phyloP scores from a whole-genome alignment of 805 yeast genomes.

The Yarrowia bubula region DNA sequence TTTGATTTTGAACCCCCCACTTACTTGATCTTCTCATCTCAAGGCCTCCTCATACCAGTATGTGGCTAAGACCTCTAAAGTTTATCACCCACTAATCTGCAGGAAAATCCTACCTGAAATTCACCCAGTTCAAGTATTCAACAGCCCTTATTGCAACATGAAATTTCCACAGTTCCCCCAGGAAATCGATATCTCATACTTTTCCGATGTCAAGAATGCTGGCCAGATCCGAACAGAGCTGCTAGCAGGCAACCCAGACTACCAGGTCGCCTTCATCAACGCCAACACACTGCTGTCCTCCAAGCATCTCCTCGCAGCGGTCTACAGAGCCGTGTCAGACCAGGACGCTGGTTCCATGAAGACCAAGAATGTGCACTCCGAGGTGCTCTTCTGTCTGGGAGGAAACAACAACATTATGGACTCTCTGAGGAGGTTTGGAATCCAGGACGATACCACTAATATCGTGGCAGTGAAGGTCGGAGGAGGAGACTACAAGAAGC shows the following conservation, averaged over 20 bases:
- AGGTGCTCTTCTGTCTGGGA: conserved; percentile 64
- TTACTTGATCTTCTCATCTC: no score
- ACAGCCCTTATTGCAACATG: not conserved
- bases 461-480: conserved; percentile 54
- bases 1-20: no score
- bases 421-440: conserved; percentile 68
- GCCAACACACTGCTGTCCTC: conserved; percentile 55
- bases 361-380: conserved; percentile 69
- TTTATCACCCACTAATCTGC: not conserved
- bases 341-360: conserved; percentile 47
- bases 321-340: conserved; percentile 61
- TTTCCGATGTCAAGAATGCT: conserved; percentile 45
- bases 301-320: conserved; percentile 61
- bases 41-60: not conserved
- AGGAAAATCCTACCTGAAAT: conserved; percentile 9
- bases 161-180: conserved; percentile 7
- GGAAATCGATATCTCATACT: conserved; percentile 9
- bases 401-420: conserved; percentile 58
- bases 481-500: conserved; percentile 29
- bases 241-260: conserved; percentile 46
- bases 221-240: conserved; percentile 47
- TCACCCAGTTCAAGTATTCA: not conserved
- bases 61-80: not conserved
- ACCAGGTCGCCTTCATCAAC: conserved; percentile 66
- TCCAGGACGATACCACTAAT: conserved; percentile 49